Conservation (phyloP, 768 basidiomycete genomes). For the Royoungia palumana region DNA sequence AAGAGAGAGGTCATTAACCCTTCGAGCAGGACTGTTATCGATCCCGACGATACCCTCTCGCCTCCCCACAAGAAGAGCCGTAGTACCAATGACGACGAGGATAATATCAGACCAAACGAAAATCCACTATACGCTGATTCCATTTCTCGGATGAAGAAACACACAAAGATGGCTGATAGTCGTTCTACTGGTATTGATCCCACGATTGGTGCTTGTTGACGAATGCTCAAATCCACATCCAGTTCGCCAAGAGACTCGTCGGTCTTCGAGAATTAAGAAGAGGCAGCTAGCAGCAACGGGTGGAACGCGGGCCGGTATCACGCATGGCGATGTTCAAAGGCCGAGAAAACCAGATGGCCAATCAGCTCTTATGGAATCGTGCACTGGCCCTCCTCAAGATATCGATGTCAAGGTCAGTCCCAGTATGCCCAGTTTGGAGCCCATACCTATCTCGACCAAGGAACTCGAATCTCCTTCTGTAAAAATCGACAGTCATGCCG, state of each 20-base stretch:
- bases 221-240: constrained; percentile 25
- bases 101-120: constrained; percentile 1
- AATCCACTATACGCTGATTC: constrained; percentile 1
- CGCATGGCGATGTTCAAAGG: constrained; percentile 24
- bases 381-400: background rate
- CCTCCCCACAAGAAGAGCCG: constrained; percentile 23
- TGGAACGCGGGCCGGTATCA: constrained; percentile 18
- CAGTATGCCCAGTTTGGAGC: background rate
- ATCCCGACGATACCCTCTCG: constrained; percentile 12
- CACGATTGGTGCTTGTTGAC: constrained; percentile 30
- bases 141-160: constrained; percentile 26
- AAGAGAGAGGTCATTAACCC: constrained; percentile 20
- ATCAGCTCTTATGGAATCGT: background rate
- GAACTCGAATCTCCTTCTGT: background rate
- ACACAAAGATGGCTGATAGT: constrained; percentile 32
- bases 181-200: constrained; percentile 27
- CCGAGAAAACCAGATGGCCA: constrained; percentile 3
- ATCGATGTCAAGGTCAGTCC: background rate
- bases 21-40: constrained; percentile 1
- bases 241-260: constrained; percentile 10
- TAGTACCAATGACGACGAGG: background rate
- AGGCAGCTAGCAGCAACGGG: constrained; percentile 1
- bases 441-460: background rate
- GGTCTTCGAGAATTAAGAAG: constrained; percentile 17
- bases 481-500: background rate